Conservation (phyloP, 2,329 filamentous ascomycete species). For the Botrytis hyacinthi region DNA sequence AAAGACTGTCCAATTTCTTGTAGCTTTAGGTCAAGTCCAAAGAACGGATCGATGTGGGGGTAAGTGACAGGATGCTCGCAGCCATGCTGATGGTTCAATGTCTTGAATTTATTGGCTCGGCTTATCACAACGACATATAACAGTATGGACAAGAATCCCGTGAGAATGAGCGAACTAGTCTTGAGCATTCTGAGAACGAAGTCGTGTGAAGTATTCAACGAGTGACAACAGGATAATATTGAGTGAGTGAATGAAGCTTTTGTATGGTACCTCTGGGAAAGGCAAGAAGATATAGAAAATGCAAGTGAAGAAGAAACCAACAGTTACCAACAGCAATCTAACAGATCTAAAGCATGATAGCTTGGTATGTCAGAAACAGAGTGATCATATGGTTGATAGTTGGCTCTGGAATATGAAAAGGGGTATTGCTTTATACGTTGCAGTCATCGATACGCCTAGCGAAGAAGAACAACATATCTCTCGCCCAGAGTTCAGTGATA, state of each 20-base stretch:
- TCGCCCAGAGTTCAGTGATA: neutral
- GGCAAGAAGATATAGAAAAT: neutral
- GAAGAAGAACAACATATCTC: neutral
- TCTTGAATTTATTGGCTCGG: neutral
- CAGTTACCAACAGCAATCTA: neutral
- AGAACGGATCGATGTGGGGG: conserved; percentile 14
- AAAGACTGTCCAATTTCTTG: conserved; percentile 3
- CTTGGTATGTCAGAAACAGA: neutral
- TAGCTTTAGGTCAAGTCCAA: conserved; percentile 9
- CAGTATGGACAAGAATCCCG: neutral
- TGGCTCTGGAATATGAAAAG: neutral
- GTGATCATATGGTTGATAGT: neutral
- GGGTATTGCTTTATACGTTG: neutral
- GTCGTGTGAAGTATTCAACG: no score
- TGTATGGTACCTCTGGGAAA: neutral
- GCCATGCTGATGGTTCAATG: neutral
- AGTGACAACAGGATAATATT: neutral
- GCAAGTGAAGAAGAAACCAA: neutral
- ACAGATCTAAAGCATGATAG: neutral
- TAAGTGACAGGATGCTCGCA: neutral
- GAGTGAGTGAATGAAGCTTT: neutral
- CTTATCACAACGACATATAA: neutral
- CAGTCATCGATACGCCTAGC: neutral
- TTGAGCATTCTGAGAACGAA: neutral
- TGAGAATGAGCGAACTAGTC: neutral